These are phyloP conservation scores for Saitozyma podzolica DNA, from an alignment of 768 basidiomycete species.

Conservation along the genomic window DNA sequence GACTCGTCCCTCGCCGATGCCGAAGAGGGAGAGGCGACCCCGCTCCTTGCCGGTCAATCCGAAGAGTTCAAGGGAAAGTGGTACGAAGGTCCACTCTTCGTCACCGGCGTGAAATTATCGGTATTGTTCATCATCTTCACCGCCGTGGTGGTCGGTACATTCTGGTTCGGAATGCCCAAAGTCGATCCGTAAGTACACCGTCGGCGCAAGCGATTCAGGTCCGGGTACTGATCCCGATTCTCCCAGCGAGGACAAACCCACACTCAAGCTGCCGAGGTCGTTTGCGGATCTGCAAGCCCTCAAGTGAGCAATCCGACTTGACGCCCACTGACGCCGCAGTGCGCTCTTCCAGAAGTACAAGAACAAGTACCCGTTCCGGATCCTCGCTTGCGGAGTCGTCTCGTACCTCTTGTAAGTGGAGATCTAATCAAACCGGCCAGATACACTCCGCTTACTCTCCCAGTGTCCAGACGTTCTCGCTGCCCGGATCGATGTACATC, in stretches of 20 bases:
- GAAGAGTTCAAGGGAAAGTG: slow-evolving; percentile 25
- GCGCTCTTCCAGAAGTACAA: slow-evolving; percentile 67
- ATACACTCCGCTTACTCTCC: not conserved
- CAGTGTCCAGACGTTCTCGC: slow-evolving; percentile 92
- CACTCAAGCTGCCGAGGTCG: slow-evolving; percentile 79
- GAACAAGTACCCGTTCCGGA: slow-evolving; percentile 78
- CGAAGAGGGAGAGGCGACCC: slow-evolving; percentile 38
- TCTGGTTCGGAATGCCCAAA: slow-evolving; percentile 79
- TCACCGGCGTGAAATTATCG: slow-evolving; percentile 81
- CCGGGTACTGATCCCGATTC: not conserved
- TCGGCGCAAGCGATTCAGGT: slow-evolving; percentile 20
- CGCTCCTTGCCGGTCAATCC: slow-evolving; percentile 14
- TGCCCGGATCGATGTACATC: slow-evolving; percentile 97
- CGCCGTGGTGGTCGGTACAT: slow-evolving; percentile 67
- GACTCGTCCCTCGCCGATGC: slow-evolving; percentile 19
- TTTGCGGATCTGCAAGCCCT: slow-evolving; percentile 83
- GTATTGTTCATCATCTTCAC: slow-evolving; percentile 71
- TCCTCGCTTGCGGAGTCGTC: slow-evolving; percentile 80
- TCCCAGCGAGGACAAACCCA: slow-evolving; percentile 64
- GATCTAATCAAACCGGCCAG: not conserved
- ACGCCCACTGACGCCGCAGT: slow-evolving; percentile 9
- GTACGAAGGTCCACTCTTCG: slow-evolving; percentile 62
- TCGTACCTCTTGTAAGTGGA: slow-evolving; percentile 85
- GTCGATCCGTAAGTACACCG: slow-evolving; percentile 65
- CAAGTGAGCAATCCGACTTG: slow-evolving; percentile 60